Percentiles rank a stretch among this genome's conserved stretches.
phyloP scores from a whole-genome alignment of 345 rosid species.

The Gossypium herbaceum region DNA sequence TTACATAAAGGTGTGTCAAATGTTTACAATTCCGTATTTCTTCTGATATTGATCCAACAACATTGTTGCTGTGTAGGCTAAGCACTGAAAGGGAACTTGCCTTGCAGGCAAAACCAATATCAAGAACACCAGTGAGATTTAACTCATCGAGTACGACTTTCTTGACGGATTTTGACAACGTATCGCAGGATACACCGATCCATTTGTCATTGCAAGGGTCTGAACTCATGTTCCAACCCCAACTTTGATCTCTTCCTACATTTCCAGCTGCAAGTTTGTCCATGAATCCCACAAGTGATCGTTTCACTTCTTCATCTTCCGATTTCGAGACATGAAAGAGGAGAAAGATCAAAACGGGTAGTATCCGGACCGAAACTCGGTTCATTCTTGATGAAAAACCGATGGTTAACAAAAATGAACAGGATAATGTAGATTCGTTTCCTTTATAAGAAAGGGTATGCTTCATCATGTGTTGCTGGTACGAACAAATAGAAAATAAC shows the following conservation, averaged over 20 bases:
- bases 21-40: slow-evolving; percentile 38
- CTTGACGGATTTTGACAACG: slow-evolving; percentile 22
- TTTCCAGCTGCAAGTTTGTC: slow-evolving; percentile 38
- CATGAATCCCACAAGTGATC: slow-evolving; percentile 42
- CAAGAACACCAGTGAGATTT: slow-evolving; percentile 40
- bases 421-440: not conserved
- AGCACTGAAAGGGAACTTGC: slow-evolving; percentile 31
- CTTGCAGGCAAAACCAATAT: slow-evolving; percentile 32
- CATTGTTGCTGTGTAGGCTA: slow-evolving; percentile 41
- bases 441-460: not conserved
- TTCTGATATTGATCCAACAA: slow-evolving; percentile 30
- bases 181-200: slow-evolving; percentile 46
- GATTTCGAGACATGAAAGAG: slow-evolving; percentile 25
- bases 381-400: slow-evolving; percentile 19
- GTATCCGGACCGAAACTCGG: slow-evolving; percentile 16
- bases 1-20: slow-evolving; percentile 40
- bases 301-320: slow-evolving; percentile 33
- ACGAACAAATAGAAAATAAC: not conserved
- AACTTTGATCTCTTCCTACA: slow-evolving; percentile 13
- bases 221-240: slow-evolving; percentile 50
- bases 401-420: not conserved
- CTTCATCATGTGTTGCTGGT: not conserved
- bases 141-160: slow-evolving; percentile 40
- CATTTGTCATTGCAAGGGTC: slow-evolving; percentile 52
- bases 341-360: slow-evolving; percentile 33